A percentile compares a stretch with the other conserved stretches of the same genome.
phyloP scores from a whole-genome alignment of 2,329 filamentous ascomycete species.

The Sarocladium strictum region DNA sequence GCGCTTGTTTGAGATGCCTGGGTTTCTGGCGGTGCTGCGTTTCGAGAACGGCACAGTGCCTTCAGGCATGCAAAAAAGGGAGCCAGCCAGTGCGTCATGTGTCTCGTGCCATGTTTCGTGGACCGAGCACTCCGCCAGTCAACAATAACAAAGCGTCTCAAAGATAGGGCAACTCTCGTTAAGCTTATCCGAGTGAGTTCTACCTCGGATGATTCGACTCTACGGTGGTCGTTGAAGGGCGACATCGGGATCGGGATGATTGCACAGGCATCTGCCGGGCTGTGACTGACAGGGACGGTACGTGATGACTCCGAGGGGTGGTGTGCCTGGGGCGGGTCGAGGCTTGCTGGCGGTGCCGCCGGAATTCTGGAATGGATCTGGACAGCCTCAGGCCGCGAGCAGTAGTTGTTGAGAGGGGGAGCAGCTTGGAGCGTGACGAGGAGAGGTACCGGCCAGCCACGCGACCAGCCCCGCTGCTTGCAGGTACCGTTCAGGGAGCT shows the following conservation, averaged over 20 bases:
- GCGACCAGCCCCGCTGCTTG: conserved; percentile 11
- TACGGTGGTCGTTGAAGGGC: neutral
- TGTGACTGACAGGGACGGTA: too few relatives aligned
- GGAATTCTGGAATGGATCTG: conserved; percentile 4
- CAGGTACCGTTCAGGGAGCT: conserved; percentile 11
- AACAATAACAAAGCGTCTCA: conserved; percentile 8
- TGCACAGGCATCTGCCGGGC: too few relatives aligned
- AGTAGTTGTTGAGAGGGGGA: neutral
- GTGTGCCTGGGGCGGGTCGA: neutral
- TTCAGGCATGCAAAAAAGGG: neutral
- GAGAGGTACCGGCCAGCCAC: conserved; percentile 9
- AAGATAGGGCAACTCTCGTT: neutral
- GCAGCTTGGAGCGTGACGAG: neutral
- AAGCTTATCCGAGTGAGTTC: neutral
- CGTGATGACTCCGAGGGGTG: neutral
- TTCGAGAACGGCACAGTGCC: neutral
- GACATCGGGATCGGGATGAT: neutral
- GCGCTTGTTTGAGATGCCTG: neutral
- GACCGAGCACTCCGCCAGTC: neutral
- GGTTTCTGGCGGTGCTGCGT: neutral
- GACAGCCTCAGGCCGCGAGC: neutral
- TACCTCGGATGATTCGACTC: too few relatives aligned
- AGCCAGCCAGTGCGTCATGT: conserved; percentile 4
- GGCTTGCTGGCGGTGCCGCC: conserved; percentile 3
- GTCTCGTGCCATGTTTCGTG: conserved; percentile 6